Evolutionary conservation across 192 early-diverging fungal genomes (phyloP), one percentile per base, ranked within the genome.

Genomic region (Backusella liffmaniae): DNA sequence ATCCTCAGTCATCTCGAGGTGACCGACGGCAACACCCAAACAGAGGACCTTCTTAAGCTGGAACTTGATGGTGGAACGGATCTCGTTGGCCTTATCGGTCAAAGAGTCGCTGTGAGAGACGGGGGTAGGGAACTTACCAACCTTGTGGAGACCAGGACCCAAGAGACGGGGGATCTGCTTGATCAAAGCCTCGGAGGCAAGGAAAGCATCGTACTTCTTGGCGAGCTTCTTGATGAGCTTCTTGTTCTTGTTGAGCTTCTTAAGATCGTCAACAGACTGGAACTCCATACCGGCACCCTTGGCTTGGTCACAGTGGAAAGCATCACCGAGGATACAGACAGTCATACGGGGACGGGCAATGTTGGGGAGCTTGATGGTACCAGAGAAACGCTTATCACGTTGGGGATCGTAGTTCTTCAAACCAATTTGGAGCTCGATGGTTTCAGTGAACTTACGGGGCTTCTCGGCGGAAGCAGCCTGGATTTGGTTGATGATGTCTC

Each of bases 201-300:
- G 84, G 92, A 98, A 98, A 79, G 96, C 96, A 89, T 98, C 96
- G 88, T 96, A 96, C 86, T 95, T 96, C 92, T 94, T 96, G 84
- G 97, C 97, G 77, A 98, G 92, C 91, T 97, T 98, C 94, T 98
- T 98, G 89, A 98, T 96, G 74, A 93, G 89, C 94, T 98, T 97
- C 94, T 98, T 98, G 93, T 98, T 98, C 94, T 98, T 98, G 93
- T 98, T 97, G 79, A 97, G 90, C 91, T 98, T 98, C 94, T 98
- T 98, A 83, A 98, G 88, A 91, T 98, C 97, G 44, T 98, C 97
- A 79, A 96, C 97, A 67, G 95, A 95, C 88, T 92, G 90, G 91
- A 85, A 95, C 68, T 95, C 94, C 85, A 98, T 88, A 44, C 88
- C 90, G 82, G 92, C 90, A 79, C 87, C 91, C 91, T 97, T 96